These are phyloP conservation scores for Saturnispora bothae DNA, from an alignment of 805 yeast species.

Conservation along the genomic window DNA sequence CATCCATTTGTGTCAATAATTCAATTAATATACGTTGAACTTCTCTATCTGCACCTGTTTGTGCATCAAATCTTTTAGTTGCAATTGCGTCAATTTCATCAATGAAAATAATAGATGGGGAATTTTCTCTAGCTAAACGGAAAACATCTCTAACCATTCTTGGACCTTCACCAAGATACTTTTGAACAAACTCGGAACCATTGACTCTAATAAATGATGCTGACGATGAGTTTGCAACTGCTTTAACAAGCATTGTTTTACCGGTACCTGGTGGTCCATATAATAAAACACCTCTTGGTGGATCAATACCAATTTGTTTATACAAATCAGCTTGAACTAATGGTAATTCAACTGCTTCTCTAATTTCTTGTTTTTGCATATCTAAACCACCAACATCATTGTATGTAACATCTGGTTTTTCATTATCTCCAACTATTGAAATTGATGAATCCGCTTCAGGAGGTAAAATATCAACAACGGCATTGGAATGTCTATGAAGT, in stretches of 20 bases:
- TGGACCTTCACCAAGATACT: slow-evolving; percentile 98
- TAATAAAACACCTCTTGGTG: slow-evolving; percentile 93
- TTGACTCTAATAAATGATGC: slow-evolving; percentile 95
- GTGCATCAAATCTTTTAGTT: slow-evolving; percentile 97
- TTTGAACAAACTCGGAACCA: slow-evolving; percentile 97
- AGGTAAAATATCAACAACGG: slow-evolving; percentile 92
- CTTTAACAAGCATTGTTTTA: slow-evolving; percentile 97
- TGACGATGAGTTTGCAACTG: slow-evolving; percentile 93
- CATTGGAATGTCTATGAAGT: slow-evolving; percentile 95
- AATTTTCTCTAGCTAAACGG: slow-evolving; percentile 91
- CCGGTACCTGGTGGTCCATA: slow-evolving; percentile 99
- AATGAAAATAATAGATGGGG: slow-evolving; percentile 93
- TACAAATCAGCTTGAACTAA: slow-evolving; percentile 91
- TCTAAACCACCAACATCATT: slow-evolving; percentile 99
- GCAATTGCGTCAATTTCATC: slow-evolving; percentile 99
- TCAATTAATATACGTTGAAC: slow-evolving; percentile 96
- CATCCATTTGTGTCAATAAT: slow-evolving; percentile 97
- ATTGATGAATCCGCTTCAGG: slow-evolving; percentile 98
- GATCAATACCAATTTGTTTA: slow-evolving; percentile 96
- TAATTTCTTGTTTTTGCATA: slow-evolving; percentile 97
- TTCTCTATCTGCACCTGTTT: slow-evolving; percentile 99
- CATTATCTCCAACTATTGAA: slow-evolving; percentile 88
- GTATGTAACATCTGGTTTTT: slow-evolving; percentile 85
- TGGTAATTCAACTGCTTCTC: slow-evolving; percentile 97
- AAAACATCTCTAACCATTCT: slow-evolving; percentile 99